Evolutionary conservation across 2,329 filamentous ascomycete genomes (phyloP).

Genomic region (Orbilia blumenaviensis): DNA sequence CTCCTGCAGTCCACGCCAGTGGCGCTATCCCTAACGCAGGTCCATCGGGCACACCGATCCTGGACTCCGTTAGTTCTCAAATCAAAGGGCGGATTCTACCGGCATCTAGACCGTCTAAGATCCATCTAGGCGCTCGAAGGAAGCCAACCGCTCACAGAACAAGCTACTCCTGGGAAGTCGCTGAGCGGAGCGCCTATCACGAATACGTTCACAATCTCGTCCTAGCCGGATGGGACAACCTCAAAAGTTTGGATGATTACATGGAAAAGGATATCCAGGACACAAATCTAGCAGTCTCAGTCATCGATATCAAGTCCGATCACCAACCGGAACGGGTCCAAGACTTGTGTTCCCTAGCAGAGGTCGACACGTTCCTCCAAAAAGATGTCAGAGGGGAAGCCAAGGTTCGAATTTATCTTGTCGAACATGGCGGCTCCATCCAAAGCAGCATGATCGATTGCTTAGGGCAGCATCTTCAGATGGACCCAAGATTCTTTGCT

Average conservation of each 20-base stretch:
- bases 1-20: slow-evolving; percentile 14
- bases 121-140: slow-evolving; percentile 5
- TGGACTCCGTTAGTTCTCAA: slow-evolving; percentile 3
- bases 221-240: slow-evolving; percentile 58
- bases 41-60: slow-evolving; percentile 12
- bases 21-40: slow-evolving; percentile 24
- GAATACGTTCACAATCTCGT: slow-evolving; percentile 57
- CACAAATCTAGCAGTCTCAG: slow-evolving; percentile 55
- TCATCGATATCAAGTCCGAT: slow-evolving; percentile 56
- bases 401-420: slow-evolving; percentile 48
- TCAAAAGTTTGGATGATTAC: slow-evolving; percentile 56
- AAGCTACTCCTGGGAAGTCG: slow-evolving; percentile 36
- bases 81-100: neutral
- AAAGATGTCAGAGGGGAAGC: slow-evolving; percentile 28
- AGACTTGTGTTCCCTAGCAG: slow-evolving; percentile 17
- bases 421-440: slow-evolving; percentile 45
- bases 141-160: slow-evolving; percentile 30
- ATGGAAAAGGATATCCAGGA: slow-evolving; percentile 55
- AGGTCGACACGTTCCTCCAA: slow-evolving; percentile 34
- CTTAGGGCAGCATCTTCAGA: slow-evolving; percentile 29
- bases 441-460: slow-evolving; percentile 54
- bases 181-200: slow-evolving; percentile 52
- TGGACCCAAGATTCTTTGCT: slow-evolving; percentile 55
- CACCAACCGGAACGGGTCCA: slow-evolving; percentile 27
- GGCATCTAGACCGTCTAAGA: slow-evolving; percentile 1